Evolutionary conservation across 495 filamentous ascomycete genomes (phyloP).

Genomic region (Penicillium waksmanii): DNA sequence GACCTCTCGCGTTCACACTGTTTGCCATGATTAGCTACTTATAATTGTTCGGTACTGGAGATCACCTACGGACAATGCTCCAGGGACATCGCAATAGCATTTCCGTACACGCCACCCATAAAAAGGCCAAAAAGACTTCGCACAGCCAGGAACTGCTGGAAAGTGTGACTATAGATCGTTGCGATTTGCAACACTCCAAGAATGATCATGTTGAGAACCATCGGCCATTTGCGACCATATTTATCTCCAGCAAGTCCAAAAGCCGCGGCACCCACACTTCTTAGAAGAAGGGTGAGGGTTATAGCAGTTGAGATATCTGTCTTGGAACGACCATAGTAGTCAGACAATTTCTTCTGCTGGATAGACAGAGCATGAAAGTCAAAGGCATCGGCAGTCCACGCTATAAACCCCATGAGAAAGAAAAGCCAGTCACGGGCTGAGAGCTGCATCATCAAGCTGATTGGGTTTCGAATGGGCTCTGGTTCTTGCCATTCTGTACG

Average conservation of each 20-base stretch:
- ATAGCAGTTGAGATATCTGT: conserved; percentile 75
- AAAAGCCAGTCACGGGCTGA: conserved; percentile 61
- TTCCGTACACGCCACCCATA: conserved; percentile 83
- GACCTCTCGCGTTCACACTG: conserved; percentile 62
- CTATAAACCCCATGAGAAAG: conserved; percentile 63
- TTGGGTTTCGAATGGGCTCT: conserved; percentile 61
- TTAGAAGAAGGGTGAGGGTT: conserved; percentile 71
- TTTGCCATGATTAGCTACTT: not conserved
- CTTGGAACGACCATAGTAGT: conserved; percentile 65
- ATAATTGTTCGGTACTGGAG: not conserved
- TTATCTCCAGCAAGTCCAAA: conserved; percentile 76
- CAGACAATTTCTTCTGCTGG: conserved; percentile 67
- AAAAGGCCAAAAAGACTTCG: conserved; percentile 75
- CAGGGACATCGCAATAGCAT: conserved; percentile 79
- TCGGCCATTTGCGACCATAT: conserved; percentile 81
- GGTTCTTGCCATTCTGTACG: conserved; percentile 64
- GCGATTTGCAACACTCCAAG: conserved; percentile 70
- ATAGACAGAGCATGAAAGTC: conserved; percentile 80
- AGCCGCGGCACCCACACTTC: conserved; percentile 69
- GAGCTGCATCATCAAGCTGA: conserved; percentile 61
- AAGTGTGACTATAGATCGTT: conserved; percentile 70
- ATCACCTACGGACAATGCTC: conserved; percentile 67
- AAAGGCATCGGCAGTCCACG: conserved; percentile 74
- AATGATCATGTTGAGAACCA: conserved; percentile 71
- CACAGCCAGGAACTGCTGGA: conserved; percentile 70